Base-by-base conservation (phyloP, 148 eudicot species). In the Fallopia convolvulus region DNA sequence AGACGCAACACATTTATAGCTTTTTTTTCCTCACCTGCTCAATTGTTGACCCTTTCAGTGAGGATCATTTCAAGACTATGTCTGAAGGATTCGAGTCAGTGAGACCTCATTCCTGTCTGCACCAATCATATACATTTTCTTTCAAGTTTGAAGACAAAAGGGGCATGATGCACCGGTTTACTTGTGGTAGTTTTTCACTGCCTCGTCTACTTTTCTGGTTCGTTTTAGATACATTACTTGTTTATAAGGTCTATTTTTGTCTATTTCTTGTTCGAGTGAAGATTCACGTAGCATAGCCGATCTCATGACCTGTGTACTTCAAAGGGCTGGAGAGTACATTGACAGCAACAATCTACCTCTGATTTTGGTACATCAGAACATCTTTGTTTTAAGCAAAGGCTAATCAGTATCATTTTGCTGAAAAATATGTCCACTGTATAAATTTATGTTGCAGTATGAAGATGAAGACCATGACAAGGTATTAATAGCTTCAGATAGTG, bases 401-500 rank as follows among this genome's bases (percentile, higher is more conserved):
- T 36, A 0, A 6, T 33, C 9, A 33, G 9, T 68, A 33, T 68
- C 21, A 68, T 7, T 39, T 39, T 36, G 44, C 42, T 32, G 6
- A 68, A 68, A 33, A 52, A 21, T 21, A 73, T 73, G 50, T 21
- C 18, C 20, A 73, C 33, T 20, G 75, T 36, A 4, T 44, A 1
- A 3, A 47, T 46, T 11, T 80, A 80, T 83, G 32, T 30, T 85
- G 81, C 77, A 94, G 98, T 94, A 94, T 85, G 97, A 94, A 84
- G 98, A 94, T 76, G 97, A 94, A 87, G 98, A 94, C 76, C 77
- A 87, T 33, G 98, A 94, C 77, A 84, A 82, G 80, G 97, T 94
- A 49, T 86, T 94, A 55, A 86, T 92, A 70, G 97, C 92, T 81
- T 82, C 93, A 12, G 93, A 94, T 75, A 53, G 87, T 77, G 98